Evolutionary conservation across 192 early-diverging fungal genomes (phyloP), one percentile per base, ranked within the genome.

Genomic region (Glomus cerebriforme): DNA sequence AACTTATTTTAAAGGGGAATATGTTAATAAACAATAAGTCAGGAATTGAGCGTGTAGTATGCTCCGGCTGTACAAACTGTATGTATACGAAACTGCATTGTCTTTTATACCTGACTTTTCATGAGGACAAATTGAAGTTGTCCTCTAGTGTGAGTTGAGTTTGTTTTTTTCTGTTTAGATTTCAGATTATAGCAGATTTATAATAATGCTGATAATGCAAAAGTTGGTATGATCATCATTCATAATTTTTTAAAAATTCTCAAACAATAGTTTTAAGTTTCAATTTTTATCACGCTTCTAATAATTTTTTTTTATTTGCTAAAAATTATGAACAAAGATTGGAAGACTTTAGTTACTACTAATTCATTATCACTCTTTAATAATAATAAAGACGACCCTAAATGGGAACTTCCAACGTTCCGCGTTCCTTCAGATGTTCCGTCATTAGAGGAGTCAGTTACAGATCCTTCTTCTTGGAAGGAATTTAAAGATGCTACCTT

Each of bases 1-100:
- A 62, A 9, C 7, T 27, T 62, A 26, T 26, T 62, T 8, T 24
- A 62, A n/a, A 27, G 26, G 26, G 60, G 60, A 62, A 62, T 62
- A 62, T 62, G 60, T 62, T 62, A 62, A 62, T 62, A 62, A 27
- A 43, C 39, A 10, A 43, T 10, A n/a, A 43, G 39, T 43, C 39
- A 12, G 12, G 39, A 43, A 43, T 43, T 43, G 39, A 43, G 39
- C 39, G 39, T 43, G 12, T 43, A 43, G 39, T 43, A 43, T 43
- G 39, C 39, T 27, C 60, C 26, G 24, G 43, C 29, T 43, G 37
- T 72, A 15, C 69, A 12, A 31, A 26, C 43, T 43, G 69, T 37
- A 43, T 72, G 47, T 45, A 43, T n/a, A 72, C 34, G 39, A 72
- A 72, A 72, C 69, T 72, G 69, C 69, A 72, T 72, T n/a, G 32